Percentiles rank a stretch among this genome's conserved stretches.
These are phyloP conservation scores for Claviceps fusiformis DNA, from an alignment of 2,329 filamentous ascomycete genomes.

Conservation along the genomic window DNA sequence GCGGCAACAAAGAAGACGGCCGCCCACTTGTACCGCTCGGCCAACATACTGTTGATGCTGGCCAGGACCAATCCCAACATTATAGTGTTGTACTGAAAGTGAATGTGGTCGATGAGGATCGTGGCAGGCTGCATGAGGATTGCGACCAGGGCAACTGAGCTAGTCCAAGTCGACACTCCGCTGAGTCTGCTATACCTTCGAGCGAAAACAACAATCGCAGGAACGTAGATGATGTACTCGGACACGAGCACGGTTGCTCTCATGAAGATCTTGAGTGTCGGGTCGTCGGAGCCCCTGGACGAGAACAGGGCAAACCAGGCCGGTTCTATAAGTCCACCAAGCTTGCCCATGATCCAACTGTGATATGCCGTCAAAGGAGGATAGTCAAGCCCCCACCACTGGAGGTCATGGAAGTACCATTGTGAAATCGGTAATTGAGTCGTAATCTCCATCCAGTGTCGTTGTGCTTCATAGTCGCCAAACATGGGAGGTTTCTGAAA, in stretches of 20 bases:
- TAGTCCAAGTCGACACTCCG: conserved; percentile 67
- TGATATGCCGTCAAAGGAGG: conserved; percentile 96
- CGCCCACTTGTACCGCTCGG: conserved; percentile 73
- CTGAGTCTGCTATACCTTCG: conserved; percentile 66
- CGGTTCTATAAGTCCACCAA: conserved; percentile 67
- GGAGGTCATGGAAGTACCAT: conserved; percentile 95
- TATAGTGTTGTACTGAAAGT: conserved; percentile 96
- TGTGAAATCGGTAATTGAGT: conserved; percentile 76
- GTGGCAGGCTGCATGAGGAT: conserved; percentile 85
- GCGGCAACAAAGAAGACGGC: conserved; percentile 88
- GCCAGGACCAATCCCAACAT: conserved; percentile 89
- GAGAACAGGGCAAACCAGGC: conserved; percentile 76
- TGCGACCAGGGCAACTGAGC: conserved; percentile 72
- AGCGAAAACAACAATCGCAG: conserved; percentile 73
- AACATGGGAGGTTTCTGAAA: conserved; percentile 76
- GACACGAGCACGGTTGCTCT: conserved; percentile 79
- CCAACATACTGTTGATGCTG: conserved; percentile 77
- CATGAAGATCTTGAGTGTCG: conserved; percentile 85
- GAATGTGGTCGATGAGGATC: conserved; percentile 87
- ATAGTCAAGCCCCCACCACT: conserved; percentile 98
- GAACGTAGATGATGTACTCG: conserved; percentile 81
- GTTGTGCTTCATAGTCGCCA: conserved; percentile 93
- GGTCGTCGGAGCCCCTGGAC: conserved; percentile 71
- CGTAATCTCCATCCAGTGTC: conserved; percentile 98
- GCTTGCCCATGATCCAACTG: conserved; percentile 83